Evolutionary conservation across 2,329 filamentous ascomycete species (phyloP), one percentile per base, ranked within the genome.

Genomic region (Fusarium pseudoanthophilum): DNA sequence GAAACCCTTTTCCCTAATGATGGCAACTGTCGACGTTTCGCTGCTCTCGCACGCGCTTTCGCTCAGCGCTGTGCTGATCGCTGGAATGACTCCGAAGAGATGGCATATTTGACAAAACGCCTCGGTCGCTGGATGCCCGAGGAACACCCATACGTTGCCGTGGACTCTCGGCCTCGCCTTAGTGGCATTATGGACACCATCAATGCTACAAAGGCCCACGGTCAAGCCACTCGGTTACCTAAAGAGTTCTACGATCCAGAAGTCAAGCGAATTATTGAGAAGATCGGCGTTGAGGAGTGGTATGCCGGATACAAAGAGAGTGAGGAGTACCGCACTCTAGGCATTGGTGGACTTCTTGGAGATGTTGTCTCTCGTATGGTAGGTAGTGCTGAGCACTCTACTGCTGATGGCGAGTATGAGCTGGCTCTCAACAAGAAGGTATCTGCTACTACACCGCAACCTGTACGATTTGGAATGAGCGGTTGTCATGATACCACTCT

Each of bases 401-500:
- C 88, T 69, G 85, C 87, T 58, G 87, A 89, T 69, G 85, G 87
- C 21, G 81, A 87, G 66, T 85, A 88, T 66, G 87, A 89, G 70
- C 80, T 87, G 60, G 81, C 78, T 40, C 74, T 69, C 30, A 80
- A 71, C 13, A 60, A 67, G 15, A 77, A 80, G 73, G 78, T 84
- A 62, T 74, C 84, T 74, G 43, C 53, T 32, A 43, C 53, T 40
- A 49, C 52, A 80, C 78, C 60, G 68, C 81, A 77, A 75, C 87
- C 75, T 72, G 87, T 96, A 77, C 92, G 92, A 71, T 91, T 98
- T 73, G 92, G 91, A 21, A 85, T 98, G 78, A 93, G 90, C 74
- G 95, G 95, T 37, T 97, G 95, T 78, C 95, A 98, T 82, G 95
- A 98, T 79, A 98, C 96, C 5, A 98, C 96, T 1, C 87, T 99